These are phyloP conservation scores for Trichoderma parareesei DNA, from an alignment of 495 filamentous ascomycete species.

Conservation along the genomic window DNA sequence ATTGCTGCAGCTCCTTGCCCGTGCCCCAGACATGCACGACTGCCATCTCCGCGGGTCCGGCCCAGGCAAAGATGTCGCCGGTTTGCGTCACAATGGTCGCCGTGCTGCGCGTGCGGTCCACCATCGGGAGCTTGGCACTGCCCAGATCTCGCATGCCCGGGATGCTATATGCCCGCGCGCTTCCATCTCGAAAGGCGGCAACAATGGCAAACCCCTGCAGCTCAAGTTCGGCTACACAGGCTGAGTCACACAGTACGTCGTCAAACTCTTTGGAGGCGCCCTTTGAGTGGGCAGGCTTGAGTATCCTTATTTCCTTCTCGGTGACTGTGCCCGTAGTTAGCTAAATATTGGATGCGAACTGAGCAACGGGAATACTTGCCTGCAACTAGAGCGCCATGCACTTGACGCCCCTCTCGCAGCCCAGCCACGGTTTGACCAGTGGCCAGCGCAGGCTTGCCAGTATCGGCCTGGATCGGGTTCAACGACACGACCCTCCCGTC, in stretches of 20 bases:
- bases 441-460: slow-evolving; percentile 65
- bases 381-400: slow-evolving; percentile 59
- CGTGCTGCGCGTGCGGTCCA: slow-evolving; percentile 64
- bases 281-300: slow-evolving; percentile 74
- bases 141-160: slow-evolving; percentile 81
- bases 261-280: slow-evolving; percentile 87
- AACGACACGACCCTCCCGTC: slow-evolving; percentile 69
- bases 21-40: slow-evolving; percentile 74
- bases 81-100: slow-evolving; percentile 61
- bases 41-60: slow-evolving; percentile 77
- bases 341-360: background rate
- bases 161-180: slow-evolving; percentile 70
- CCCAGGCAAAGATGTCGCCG: slow-evolving; percentile 80
- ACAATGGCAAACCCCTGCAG: slow-evolving; percentile 69
- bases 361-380: slow-evolving; percentile 26
- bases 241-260: slow-evolving; percentile 68
- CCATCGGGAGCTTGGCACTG: slow-evolving; percentile 49
- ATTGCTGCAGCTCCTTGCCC: slow-evolving; percentile 46
- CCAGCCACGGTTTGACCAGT: slow-evolving; percentile 62
- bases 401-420: slow-evolving; percentile 58
- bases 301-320: slow-evolving; percentile 66
- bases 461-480: slow-evolving; percentile 67
- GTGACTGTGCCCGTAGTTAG: slow-evolving; percentile 44
- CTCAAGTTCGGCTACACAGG: slow-evolving; percentile 62
- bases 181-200: slow-evolving; percentile 73